Conservation (phyloP, 2,329 filamentous ascomycete species). For the Aspergillus jensenii region DNA sequence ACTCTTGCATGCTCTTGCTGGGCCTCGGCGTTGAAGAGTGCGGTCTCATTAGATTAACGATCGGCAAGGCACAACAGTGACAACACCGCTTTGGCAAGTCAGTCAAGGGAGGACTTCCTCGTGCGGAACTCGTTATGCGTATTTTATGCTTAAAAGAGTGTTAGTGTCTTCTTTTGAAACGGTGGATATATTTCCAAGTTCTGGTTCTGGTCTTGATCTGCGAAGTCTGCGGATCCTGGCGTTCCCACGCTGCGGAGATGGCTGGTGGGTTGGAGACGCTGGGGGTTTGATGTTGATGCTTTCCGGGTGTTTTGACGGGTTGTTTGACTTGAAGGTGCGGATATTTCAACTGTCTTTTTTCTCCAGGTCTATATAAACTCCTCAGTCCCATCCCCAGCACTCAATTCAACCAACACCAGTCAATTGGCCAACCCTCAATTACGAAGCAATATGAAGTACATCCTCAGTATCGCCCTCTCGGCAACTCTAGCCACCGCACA, state of each 20-base stretch:
- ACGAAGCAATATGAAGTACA: neutral
- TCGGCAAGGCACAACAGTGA: neutral
- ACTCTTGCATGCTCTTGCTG: neutral
- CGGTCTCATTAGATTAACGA: neutral
- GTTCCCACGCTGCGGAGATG: no score
- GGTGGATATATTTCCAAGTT: no score
- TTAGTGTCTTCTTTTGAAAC: no score
- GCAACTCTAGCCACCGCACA: neutral
- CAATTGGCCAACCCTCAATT: neutral
- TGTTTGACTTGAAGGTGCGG: neutral
- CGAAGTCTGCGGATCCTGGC: no score
- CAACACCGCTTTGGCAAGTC: neutral
- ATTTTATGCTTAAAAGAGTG: no score
- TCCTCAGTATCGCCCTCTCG: neutral
- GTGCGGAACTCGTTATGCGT: no score
- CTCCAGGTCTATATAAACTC: neutral
- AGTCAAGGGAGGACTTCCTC: no score
- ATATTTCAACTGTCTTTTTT: neutral
- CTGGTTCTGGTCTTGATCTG: no score
- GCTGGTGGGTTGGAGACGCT: neutral
- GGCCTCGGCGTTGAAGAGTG: neutral
- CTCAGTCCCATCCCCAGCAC: no score
- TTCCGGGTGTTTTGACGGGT: neutral
- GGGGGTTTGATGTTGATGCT: neutral
- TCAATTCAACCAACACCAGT: no score